phyloP scores from a whole-genome alignment of 371 early-diverging fungal genomes.

The Circinella minor region DNA sequence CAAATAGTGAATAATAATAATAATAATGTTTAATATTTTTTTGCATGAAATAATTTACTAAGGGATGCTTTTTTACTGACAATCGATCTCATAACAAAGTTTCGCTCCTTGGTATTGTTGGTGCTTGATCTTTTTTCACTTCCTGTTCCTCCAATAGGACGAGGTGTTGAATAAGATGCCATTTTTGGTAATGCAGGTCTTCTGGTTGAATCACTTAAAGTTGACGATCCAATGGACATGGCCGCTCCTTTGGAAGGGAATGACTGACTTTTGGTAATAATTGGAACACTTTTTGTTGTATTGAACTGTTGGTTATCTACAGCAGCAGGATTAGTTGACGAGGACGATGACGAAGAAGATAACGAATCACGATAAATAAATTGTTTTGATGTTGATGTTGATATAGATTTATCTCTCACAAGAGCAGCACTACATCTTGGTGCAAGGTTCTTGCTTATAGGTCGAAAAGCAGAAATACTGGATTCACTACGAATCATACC shows the following conservation, averaged over 20 bases:
- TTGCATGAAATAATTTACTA: constrained; percentile 42
- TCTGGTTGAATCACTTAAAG: background rate
- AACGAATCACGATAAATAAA: background rate
- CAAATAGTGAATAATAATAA: too few species aligned
- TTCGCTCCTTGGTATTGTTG: constrained; percentile 22
- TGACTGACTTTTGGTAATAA: constrained; percentile 42
- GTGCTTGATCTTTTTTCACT: background rate
- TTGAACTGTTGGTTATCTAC: constrained; percentile 10
- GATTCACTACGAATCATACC: constrained; percentile 23
- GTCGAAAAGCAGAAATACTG: constrained; percentile 31
- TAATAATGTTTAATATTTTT: constrained; percentile 17
- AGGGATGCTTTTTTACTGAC: constrained; percentile 49
- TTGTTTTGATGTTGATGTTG: background rate
- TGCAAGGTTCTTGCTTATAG: constrained; percentile 31
- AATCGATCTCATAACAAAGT: constrained; percentile 43
- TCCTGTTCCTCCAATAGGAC: background rate
- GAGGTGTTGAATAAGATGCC: background rate
- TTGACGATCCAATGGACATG: constrained; percentile 5
- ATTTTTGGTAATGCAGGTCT: constrained; percentile 3
- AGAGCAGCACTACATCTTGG: constrained; percentile 15
- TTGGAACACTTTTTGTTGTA: constrained; percentile 1
- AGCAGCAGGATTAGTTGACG: background rate
- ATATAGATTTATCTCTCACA: background rate
- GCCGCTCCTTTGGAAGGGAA: constrained; percentile 36
- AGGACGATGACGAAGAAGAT: background rate